Conservation (phyloP, 805 yeast species). For the Starmerella potacharoeniae region DNA sequence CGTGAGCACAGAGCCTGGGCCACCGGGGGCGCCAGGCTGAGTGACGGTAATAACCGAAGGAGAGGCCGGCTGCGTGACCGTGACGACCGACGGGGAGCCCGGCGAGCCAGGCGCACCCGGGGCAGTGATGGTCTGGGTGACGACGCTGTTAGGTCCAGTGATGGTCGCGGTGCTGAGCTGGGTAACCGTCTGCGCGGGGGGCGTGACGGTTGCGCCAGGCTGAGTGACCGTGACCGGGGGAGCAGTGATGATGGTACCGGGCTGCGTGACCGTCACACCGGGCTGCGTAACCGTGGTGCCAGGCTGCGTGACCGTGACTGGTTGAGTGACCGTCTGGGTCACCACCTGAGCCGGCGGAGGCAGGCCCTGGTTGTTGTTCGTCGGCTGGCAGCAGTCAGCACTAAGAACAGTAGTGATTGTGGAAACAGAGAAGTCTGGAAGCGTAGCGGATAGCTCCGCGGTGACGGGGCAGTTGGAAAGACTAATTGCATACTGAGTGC, state of each 20-base stretch:
- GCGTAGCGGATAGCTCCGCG: constrained; percentile 25
- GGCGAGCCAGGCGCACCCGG: background rate
- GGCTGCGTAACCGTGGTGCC: constrained; percentile 18
- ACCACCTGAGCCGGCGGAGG: background rate
- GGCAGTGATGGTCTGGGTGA: constrained; percentile 12
- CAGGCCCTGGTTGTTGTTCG: background rate
- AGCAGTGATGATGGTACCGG: constrained; percentile 20
- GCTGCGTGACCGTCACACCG: constrained; percentile 16
- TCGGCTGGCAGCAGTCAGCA: constrained; percentile 17
- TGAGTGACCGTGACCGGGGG: constrained; percentile 20
- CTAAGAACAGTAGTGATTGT: constrained; percentile 21
- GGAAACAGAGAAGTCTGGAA: constrained; percentile 47
- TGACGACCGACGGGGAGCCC: constrained; percentile 3
- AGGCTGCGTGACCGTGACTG: background rate
- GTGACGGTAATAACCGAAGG: too few relatives aligned
- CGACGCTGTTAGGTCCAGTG: background rate
- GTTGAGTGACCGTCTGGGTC: constrained; percentile 5
- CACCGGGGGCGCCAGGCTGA: background rate
- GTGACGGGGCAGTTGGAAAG: constrained; percentile 19
- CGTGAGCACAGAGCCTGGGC: background rate
- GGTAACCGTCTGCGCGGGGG: constrained; percentile 14
- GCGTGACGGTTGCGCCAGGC: constrained; percentile 20
- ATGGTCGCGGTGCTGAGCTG: constrained; percentile 4
- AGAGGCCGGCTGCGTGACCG: background rate
- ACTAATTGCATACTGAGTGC: constrained; percentile 13